phyloP scores from a whole-genome alignment of 441 rosid species.

The Euphorbia schlechtendalii region DNA sequence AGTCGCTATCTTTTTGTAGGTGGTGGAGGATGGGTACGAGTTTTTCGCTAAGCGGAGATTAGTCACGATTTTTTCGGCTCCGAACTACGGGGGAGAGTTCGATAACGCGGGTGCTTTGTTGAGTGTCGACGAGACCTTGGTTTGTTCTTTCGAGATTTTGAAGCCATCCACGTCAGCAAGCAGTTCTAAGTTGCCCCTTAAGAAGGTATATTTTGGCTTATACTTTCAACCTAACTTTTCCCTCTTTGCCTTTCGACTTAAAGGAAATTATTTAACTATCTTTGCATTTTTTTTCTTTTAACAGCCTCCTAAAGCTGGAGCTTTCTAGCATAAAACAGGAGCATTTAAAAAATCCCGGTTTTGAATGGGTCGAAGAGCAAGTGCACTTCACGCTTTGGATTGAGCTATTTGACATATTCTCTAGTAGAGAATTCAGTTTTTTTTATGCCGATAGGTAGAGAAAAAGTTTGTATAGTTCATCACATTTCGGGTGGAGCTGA shows the following conservation, averaged over 20 bases:
- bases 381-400: slow-evolving; percentile 11
- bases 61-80: slow-evolving; percentile 65
- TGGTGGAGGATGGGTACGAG: slow-evolving; percentile 69
- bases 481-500: no score
- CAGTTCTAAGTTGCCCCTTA: slow-evolving; percentile 41
- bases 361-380: slow-evolving; percentile 15
- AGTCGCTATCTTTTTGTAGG: no score
- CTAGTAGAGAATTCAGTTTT: slow-evolving; percentile 16
- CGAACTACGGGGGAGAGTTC: slow-evolving; percentile 61
- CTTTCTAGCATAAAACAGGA: no score
- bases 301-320: slow-evolving; percentile 56
- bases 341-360: slow-evolving; percentile 9
- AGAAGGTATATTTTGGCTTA: slow-evolving; percentile 46
- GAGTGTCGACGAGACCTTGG: slow-evolving; percentile 50
- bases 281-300: slow-evolving; percentile 10
- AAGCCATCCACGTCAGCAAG: slow-evolving; percentile 45
- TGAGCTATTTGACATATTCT: slow-evolving; percentile 4
- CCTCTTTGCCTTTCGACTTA: background rate
- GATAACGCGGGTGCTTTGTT: slow-evolving; percentile 70
- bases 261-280: slow-evolving; percentile 12
- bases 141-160: slow-evolving; percentile 58
- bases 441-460: no score
- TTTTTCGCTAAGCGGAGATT: slow-evolving; percentile 50
- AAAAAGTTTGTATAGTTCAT: no score
- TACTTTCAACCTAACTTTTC: background rate